phyloP scores from a whole-genome alignment of 2,329 filamentous ascomycete species.

The Dendrostoma leiphaemia region DNA sequence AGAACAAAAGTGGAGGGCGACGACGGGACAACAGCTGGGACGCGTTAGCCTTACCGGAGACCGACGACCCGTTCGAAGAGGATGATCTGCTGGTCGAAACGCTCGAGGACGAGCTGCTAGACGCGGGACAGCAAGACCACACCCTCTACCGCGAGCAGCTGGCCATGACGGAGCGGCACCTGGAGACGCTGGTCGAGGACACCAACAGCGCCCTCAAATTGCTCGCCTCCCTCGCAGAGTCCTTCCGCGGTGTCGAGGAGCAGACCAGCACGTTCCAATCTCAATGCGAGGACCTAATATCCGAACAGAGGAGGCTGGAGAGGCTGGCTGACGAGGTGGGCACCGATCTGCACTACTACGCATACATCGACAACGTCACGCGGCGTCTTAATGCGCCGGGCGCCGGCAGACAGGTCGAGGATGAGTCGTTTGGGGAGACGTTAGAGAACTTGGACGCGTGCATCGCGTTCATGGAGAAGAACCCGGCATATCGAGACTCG shows the following conservation, averaged over 20 bases:
- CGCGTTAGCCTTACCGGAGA: conserved; percentile 44
- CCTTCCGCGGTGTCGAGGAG: conserved; percentile 81
- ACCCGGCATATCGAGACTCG: conserved; percentile 82
- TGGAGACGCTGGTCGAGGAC: conserved; percentile 75
- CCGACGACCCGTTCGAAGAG: conserved; percentile 24
- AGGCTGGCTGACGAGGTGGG: conserved; percentile 80
- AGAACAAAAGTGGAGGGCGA: conserved; percentile 39
- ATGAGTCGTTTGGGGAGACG: conserved; percentile 84
- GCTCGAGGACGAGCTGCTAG: conserved; percentile 67
- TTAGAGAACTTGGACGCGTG: conserved; percentile 84
- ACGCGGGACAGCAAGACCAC: conserved; percentile 84
- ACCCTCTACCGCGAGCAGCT: conserved; percentile 81
- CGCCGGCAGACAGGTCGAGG: conserved; percentile 80
- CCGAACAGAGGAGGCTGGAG: conserved; percentile 77
- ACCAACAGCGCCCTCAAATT: conserved; percentile 71
- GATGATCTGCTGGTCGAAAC: conserved; percentile 45
- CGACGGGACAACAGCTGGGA: conserved; percentile 45
- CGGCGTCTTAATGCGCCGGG: conserved; percentile 88
- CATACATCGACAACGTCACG: conserved; percentile 88
- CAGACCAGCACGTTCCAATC: conserved; percentile 93
- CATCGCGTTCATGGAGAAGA: conserved; percentile 85
- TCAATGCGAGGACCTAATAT: conserved; percentile 84
- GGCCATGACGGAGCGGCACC: conserved; percentile 74
- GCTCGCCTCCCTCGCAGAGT: conserved; percentile 75
- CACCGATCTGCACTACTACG: conserved; percentile 90